Conservation (phyloP, 139 green algal species). For the Picochlorum sp. region DNA sequence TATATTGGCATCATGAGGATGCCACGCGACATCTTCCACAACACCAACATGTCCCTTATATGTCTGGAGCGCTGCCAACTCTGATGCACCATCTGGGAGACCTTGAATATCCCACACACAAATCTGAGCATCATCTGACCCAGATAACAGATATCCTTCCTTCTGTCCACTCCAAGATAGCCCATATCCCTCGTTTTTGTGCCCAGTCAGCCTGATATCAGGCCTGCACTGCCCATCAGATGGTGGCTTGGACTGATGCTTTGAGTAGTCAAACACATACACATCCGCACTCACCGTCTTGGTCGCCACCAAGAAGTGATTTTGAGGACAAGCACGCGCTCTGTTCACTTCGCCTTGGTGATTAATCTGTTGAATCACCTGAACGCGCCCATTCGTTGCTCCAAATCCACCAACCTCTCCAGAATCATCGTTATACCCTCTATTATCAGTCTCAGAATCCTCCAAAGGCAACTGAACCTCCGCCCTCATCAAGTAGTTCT, state of each 20-base stretch:
- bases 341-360: slow-evolving; percentile 98
- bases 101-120: slow-evolving; percentile 95
- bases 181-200: slow-evolving; percentile 94
- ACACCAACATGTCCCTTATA: slow-evolving; percentile 73
- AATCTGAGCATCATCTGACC: slow-evolving; percentile 96
- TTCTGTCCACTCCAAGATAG: slow-evolving; percentile 86
- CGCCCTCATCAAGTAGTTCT: slow-evolving; percentile 97
- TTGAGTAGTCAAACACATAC: slow-evolving; percentile 97
- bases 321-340: slow-evolving; percentile 57
- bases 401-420: slow-evolving; percentile 89
- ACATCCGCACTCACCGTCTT: slow-evolving; percentile 86
- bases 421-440: slow-evolving; percentile 83
- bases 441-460: slow-evolving; percentile 74
- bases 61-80: slow-evolving; percentile 61
- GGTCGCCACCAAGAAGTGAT: slow-evolving; percentile 94
- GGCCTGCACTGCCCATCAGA: slow-evolving; percentile 46
- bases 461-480: slow-evolving; percentile 88
- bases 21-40: slow-evolving; percentile 97
- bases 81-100: neutral
- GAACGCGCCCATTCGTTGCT: slow-evolving; percentile 44
- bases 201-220: slow-evolving; percentile 78
- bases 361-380: slow-evolving; percentile 95
- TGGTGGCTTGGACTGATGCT: slow-evolving; percentile 79
- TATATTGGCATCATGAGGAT: slow-evolving; percentile 77
- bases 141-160: slow-evolving; percentile 81